Conservation (phyloP, 139 green algal species). For the Haematococcus lacustris region DNA sequence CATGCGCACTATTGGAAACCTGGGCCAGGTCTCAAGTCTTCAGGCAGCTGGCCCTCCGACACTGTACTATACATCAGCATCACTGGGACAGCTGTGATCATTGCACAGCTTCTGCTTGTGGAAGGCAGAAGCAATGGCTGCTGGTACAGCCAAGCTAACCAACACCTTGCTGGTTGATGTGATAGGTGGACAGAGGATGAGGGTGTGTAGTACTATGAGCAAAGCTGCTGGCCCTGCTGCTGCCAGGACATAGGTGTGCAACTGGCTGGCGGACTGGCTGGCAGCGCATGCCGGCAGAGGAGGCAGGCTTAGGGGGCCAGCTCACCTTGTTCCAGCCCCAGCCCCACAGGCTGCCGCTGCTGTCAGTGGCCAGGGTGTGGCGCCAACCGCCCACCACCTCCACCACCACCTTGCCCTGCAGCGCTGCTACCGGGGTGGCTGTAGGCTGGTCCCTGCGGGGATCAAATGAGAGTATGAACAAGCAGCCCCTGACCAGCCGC, state of each 20-base stretch:
- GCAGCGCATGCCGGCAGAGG: background rate
- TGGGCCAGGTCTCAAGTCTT: too few relatives aligned
- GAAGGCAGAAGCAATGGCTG: background rate
- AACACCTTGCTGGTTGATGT: background rate
- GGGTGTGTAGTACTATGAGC: background rate
- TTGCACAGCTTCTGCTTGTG: background rate
- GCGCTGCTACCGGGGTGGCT: conserved; percentile 33
- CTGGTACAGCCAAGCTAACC: background rate
- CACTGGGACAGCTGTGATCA: background rate
- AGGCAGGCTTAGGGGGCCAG: background rate
- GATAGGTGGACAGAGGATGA: background rate
- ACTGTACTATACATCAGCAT: background rate
- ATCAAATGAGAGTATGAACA: background rate
- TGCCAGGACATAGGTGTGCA: background rate
- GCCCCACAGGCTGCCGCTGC: conserved; percentile 51
- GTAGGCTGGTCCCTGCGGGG: conserved; percentile 41
- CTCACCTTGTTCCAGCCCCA: conserved; percentile 89
- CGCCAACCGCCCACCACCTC: conserved; percentile 75
- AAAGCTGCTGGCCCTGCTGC: background rate
- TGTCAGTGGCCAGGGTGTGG: conserved; percentile 67
- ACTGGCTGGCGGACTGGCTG: background rate
- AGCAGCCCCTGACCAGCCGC: too few relatives aligned
- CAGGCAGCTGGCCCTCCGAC: background rate
- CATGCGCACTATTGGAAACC: too few relatives aligned
- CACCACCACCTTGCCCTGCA: conserved; percentile 30